Conservation (phyloP, 768 basidiomycete genomes). For the Zangia roseola region DNA sequence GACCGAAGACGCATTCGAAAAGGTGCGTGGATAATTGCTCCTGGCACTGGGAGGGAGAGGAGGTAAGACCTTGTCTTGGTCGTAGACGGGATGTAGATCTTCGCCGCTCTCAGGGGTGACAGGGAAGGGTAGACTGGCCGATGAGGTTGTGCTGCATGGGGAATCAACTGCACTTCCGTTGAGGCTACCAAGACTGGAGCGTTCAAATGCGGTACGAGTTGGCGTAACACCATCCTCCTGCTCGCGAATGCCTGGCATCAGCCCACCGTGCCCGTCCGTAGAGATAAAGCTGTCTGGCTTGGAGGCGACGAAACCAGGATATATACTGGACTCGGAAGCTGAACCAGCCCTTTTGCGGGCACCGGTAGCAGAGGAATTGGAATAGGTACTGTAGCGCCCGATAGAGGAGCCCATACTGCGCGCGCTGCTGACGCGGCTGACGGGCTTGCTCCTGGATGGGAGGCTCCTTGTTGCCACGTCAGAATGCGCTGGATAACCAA, state of each 20-base stretch:
- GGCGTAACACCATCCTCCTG: slow-evolving; percentile 30
- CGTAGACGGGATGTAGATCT: slow-evolving; percentile 7
- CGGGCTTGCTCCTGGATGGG: slow-evolving; percentile 21
- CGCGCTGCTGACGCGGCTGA: slow-evolving; percentile 20
- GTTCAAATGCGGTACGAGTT: slow-evolving; percentile 28
- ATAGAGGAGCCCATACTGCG: slow-evolving; percentile 24
- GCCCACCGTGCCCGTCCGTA: slow-evolving; percentile 3
- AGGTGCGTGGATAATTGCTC: slow-evolving; percentile 33
- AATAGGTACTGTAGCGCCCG: slow-evolving; percentile 23
- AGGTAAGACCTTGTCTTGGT: slow-evolving; percentile 33
- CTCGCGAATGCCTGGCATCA: slow-evolving; percentile 31
- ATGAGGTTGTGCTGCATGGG: slow-evolving; percentile 33
- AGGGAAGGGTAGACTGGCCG: slow-evolving; percentile 30
- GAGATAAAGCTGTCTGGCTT: slow-evolving; percentile 7
- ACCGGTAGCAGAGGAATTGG: slow-evolving; percentile 15
- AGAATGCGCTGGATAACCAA: slow-evolving; percentile 19
- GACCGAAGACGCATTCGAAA: slow-evolving; percentile 30
- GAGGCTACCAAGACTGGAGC: slow-evolving; percentile 25
- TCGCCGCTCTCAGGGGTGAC: slow-evolving; percentile 26
- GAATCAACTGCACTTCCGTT: slow-evolving; percentile 17
- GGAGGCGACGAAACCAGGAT: slow-evolving; percentile 13
- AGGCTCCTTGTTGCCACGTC: slow-evolving; percentile 19
- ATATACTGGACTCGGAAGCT: slow-evolving; percentile 18
- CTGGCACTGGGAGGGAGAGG: slow-evolving; percentile 23
- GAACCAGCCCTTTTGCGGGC: slow-evolving; percentile 15